Base-by-base conservation (phyloP, 108 stramenopile species). In the Epithemia pelagica region DNA sequence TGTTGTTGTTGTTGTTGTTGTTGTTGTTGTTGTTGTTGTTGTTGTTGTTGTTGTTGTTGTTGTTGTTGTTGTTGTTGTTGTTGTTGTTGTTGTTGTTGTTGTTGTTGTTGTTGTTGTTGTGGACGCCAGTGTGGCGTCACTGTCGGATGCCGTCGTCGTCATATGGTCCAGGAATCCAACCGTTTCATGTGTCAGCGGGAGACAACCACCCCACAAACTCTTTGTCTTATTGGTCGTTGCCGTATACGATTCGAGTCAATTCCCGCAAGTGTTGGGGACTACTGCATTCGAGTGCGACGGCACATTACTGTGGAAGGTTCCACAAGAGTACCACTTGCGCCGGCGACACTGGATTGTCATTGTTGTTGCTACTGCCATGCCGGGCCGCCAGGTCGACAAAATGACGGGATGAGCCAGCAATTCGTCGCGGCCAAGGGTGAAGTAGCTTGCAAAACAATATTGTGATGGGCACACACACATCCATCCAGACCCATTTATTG, bases 251-350 rank as follows among this genome's bases (percentile, higher is more conserved):
- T n/a, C n/a, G n/a, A n/a, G n/a, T n/a, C n/a, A n/a, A n/a, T n/a
- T n/a, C n/a, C n/a, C n/a, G n/a, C n/a, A n/a, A n/a, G 52, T 89
- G 87, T 7, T 57, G 63, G 32, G 78, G 58, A 0, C 75, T 65
- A 29, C 71, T 55, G 53, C 76, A 84, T 52, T 84, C 88, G n/a
- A 77, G 56, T 3, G 86, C 83, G 0, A 88, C 72, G 20, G 79
- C 72, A 2, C 86, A 75, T 10, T 79, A 76, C 32, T 89, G 88
- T 59, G 81, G 85, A 54, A 89, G 37, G 76, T 88, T 88, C 91
- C 91, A 92, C 27, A 54, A 64, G 0, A 89, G 37, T 10, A 89
- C 54, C 27, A 86, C 80, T 57, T 87, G 82, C 33, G 86, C 85
- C 10, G 84, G 77, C 0, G 85, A 74, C 25, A 78, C 25, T 5